Percentiles rank a stretch among this genome's conserved stretches.
phyloP scores from a whole-genome alignment of 208 protist species.

The Trypanosoma rangeli region DNA sequence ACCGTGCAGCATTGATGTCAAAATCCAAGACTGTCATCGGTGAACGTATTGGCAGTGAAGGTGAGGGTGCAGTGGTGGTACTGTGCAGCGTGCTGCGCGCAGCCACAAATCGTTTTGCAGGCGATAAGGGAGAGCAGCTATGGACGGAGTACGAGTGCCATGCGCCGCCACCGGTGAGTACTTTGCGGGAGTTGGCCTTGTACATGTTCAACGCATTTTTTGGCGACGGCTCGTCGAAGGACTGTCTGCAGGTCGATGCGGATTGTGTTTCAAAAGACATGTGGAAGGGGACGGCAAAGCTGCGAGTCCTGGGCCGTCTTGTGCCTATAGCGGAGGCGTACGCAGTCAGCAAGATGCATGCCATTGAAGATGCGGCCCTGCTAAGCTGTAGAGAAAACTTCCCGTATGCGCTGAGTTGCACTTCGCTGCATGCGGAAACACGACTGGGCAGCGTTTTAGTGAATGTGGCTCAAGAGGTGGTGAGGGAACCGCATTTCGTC shows the following conservation, averaged over 20 bases:
- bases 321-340: conserved; percentile 46
- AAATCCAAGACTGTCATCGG: conserved; percentile 34
- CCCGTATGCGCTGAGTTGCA: conserved; percentile 51
- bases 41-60: conserved; percentile 43
- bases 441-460: not conserved
- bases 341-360: conserved; percentile 54
- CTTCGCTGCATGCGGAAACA: conserved; percentile 36
- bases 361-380: conserved; percentile 46
- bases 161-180: conserved; percentile 32
- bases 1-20: too few relatives aligned
- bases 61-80: conserved; percentile 58
- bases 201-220: conserved; percentile 79
- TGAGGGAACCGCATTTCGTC: not conserved
- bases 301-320: not conserved
- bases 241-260: conserved; percentile 42
- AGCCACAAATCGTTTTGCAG: conserved; percentile 59
- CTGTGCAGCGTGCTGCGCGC: conserved; percentile 68
- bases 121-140: conserved; percentile 63
- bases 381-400: conserved; percentile 68
- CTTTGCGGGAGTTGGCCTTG: conserved; percentile 41
- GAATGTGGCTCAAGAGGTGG: not conserved
- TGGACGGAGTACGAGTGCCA: conserved; percentile 87
- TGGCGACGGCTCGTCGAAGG: conserved; percentile 25
- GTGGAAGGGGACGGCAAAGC: conserved; percentile 33
- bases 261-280: conserved; percentile 62